These are phyloP conservation scores for Paraphaeosphaeria minitans DNA, from an alignment of 2,329 filamentous ascomycete genomes.

Conservation along the genomic window DNA sequence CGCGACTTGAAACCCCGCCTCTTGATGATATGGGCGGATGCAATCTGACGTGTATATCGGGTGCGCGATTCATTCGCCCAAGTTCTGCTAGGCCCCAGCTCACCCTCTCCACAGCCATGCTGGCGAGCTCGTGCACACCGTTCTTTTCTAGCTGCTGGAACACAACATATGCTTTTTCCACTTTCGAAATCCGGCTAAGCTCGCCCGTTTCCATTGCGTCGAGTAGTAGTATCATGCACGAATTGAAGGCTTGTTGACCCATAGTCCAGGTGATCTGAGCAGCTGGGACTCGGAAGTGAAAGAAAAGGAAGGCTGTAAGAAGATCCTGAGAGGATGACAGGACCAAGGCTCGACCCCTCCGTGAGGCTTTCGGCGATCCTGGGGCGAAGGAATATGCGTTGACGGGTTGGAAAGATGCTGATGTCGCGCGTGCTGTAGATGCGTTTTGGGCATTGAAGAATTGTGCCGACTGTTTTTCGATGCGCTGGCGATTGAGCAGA, in stretches of 20 bases:
- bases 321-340: conserved; percentile 50
- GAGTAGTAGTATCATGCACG: conserved; percentile 55
- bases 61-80: conserved; percentile 13
- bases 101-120: conserved; percentile 51
- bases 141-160: conserved; percentile 51
- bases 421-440: conserved; percentile 1
- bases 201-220: conserved; percentile 52
- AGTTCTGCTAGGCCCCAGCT: conserved; percentile 37
- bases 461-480: conserved; percentile 22
- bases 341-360: conserved; percentile 49
- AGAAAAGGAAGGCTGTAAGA: conserved; percentile 54
- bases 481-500: conserved; percentile 55
- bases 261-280: conserved; percentile 56
- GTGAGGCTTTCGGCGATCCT: conserved; percentile 22
- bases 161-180: conserved; percentile 49
- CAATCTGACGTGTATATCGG: neutral
- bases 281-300: conserved; percentile 50
- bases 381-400: conserved; percentile 23
- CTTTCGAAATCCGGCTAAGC: conserved; percentile 44
- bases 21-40: conserved; percentile 1
- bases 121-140: conserved; percentile 53
- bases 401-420: conserved; percentile 21
- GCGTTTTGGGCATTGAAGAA: conserved; percentile 1
- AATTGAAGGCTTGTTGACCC: conserved; percentile 57
- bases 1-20: conserved; percentile 8